Conservation (phyloP, 116 monocot genomes). For the Phalaenopsis hybrid region DNA sequence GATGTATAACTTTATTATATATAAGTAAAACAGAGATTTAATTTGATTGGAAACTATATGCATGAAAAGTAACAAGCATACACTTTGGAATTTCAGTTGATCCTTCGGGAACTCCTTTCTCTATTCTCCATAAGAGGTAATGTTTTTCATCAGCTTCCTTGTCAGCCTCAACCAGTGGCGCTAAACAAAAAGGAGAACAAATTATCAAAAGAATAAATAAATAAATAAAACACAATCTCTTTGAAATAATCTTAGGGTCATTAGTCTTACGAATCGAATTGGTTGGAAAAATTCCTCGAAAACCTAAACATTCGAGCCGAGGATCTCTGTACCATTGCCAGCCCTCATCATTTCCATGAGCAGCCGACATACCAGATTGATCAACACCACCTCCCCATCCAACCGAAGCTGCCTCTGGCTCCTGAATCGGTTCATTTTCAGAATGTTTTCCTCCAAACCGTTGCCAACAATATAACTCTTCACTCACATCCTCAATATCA, state of each 20-base stretch:
- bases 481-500: conserved; percentile 67
- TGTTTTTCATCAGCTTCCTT: conserved; percentile 64
- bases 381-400: conserved; percentile 71
- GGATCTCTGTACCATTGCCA: conserved; percentile 92
- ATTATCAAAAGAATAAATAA: neutral
- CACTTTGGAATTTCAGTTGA: conserved; percentile 92
- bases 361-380: conserved; percentile 35
- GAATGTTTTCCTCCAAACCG: conserved; percentile 52
- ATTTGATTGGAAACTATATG: neutral
- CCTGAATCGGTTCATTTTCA: conserved; percentile 25
- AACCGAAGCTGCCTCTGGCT: conserved; percentile 52
- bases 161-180: conserved; percentile 83
- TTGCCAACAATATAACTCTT: conserved; percentile 82
- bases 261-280: conserved; percentile 56
- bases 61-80: conserved; percentile 10
- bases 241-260: neutral
- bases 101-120: conserved; percentile 90
- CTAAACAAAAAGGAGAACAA: conserved; percentile 24
- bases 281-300: conserved; percentile 85
- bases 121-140: conserved; percentile 71
- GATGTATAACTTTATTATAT: neutral
- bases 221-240: neutral
- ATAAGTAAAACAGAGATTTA: neutral
- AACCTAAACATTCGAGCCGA: conserved; percentile 65
- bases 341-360: conserved; percentile 52